Percentiles rank a stretch among this genome's conserved stretches.
Conservation (phyloP, 495 filamentous ascomycete genomes). For the Tetracladium setigerum region DNA sequence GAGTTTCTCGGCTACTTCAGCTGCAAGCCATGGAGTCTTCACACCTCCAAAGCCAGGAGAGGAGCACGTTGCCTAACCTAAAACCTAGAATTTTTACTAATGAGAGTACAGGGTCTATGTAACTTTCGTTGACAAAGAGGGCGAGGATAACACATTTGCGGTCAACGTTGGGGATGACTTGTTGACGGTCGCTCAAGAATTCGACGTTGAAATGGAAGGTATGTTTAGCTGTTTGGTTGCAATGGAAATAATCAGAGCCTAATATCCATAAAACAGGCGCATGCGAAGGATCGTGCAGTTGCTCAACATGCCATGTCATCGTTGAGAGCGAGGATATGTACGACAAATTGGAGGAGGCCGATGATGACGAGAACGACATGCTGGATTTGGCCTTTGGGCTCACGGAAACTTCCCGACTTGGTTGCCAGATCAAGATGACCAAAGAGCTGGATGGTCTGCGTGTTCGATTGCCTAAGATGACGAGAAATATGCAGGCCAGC, state of each 20-base stretch:
- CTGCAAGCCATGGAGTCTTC: conserved; percentile 65
- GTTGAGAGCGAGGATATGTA: conserved; percentile 76
- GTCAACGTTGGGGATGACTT: conserved; percentile 85
- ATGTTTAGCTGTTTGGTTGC: conserved; percentile 5
- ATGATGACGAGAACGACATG: conserved; percentile 99
- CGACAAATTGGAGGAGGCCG: conserved; percentile 86
- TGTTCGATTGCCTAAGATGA: conserved; percentile 85
- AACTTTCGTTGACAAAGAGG: conserved; percentile 94
- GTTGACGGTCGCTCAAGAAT: conserved; percentile 85
- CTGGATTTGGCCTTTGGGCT: conserved; percentile 91
- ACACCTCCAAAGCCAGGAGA: conserved; percentile 84
- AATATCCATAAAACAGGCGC: conserved; percentile 48
- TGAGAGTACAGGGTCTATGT: conserved; percentile 62
- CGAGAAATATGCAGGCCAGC: conserved; percentile 89
- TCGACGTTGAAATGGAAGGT: conserved; percentile 98
- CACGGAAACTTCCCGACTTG: conserved; percentile 92
- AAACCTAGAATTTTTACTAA: conserved; percentile 1
- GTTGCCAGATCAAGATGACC: conserved; percentile 89
- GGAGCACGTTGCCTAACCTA: conserved; percentile 58
- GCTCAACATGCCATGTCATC: conserved; percentile 96
- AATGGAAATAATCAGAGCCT: not conserved
- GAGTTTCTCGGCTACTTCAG: conserved; percentile 58
- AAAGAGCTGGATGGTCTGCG: conserved; percentile 81
- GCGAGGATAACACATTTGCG: conserved; percentile 61
- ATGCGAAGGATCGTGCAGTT: conserved; percentile 92